Evolutionary conservation across 2,329 filamentous ascomycete genomes (phyloP).

Genomic region (Rhynchosporium agropyri): DNA sequence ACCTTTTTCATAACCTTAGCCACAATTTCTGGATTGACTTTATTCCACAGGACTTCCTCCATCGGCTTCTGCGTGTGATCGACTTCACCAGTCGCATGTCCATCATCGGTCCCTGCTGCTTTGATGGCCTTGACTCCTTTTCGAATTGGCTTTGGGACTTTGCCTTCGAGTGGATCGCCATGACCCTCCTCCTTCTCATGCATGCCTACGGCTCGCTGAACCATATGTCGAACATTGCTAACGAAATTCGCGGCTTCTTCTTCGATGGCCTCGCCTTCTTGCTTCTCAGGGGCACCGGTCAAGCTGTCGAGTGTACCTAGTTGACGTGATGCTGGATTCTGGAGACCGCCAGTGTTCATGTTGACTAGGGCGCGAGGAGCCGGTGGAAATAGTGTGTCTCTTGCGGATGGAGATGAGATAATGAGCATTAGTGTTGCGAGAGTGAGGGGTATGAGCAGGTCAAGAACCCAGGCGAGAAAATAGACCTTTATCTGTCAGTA

Average conservation of each 20-base stretch:
- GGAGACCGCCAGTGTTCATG: conserved; percentile 27
- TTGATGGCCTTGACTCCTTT: conserved; percentile 26
- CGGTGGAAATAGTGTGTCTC: conserved; percentile 27
- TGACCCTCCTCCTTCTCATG: conserved; percentile 28
- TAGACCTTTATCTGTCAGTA: conserved; percentile 19
- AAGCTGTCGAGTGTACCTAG: conserved; percentile 30
- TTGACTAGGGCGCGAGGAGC: conserved; percentile 30
- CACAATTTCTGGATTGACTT: conserved; percentile 26
- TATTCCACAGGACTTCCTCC: conserved; percentile 30
- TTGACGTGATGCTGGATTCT: conserved; percentile 29
- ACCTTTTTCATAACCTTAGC: conserved; percentile 16
- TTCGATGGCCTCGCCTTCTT: conserved; percentile 32
- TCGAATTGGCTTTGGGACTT: conserved; percentile 26
- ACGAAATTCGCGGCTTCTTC: conserved; percentile 34
- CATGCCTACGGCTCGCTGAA: conserved; percentile 28
- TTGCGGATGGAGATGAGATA: conserved; percentile 20
- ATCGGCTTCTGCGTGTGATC: conserved; percentile 32
- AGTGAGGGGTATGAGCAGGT: conserved; percentile 30
- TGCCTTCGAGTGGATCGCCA: conserved; percentile 29
- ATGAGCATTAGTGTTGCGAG: conserved; percentile 27
- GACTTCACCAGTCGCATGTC: conserved; percentile 23
- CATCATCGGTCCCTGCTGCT: conserved; percentile 15
- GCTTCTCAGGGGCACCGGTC: conserved; percentile 33
- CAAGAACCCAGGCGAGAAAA: conserved; percentile 27
- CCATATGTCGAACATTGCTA: conserved; percentile 22